Evolutionary conservation across 805 yeast species (phyloP).

Genomic region (Yarrowia sp.): DNA sequence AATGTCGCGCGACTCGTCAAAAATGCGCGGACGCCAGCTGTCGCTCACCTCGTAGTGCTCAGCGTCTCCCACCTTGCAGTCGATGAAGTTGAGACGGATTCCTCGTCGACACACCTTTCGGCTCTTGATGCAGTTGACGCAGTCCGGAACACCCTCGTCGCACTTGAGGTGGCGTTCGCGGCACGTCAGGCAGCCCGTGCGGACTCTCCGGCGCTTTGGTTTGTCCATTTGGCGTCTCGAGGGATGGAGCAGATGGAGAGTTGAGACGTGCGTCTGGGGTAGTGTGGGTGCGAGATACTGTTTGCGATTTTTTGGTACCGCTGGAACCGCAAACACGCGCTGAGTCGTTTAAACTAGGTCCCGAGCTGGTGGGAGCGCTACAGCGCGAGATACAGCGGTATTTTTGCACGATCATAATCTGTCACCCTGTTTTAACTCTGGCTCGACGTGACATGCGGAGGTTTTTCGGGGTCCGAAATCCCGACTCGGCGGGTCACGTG

Average conservation of each 20-base stretch:
- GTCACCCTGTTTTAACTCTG: neutral
- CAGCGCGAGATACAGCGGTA: too few species aligned
- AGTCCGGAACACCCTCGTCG: conserved; percentile 26
- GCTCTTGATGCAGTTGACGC: conserved; percentile 28
- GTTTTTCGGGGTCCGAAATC: neutral
- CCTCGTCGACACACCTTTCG: conserved; percentile 28
- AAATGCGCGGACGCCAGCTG: conserved; percentile 16
- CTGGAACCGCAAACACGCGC: too few species aligned
- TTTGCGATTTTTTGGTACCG: too few species aligned
- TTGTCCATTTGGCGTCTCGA: conserved; percentile 1
- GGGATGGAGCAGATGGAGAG: too few species aligned
- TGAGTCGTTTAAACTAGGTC: too few species aligned
- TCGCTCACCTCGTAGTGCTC: neutral
- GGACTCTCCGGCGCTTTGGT: conserved; percentile 24
- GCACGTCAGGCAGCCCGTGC: conserved; percentile 28
- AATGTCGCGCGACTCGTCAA: conserved; percentile 13
- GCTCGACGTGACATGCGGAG: too few species aligned
- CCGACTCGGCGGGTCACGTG: too few species aligned
- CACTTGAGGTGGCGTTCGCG: conserved; percentile 29
- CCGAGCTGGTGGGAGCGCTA: too few species aligned
- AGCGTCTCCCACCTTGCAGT: conserved; percentile 27
- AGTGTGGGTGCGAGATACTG: too few species aligned
- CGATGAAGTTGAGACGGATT: conserved; percentile 28
- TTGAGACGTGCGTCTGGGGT: neutral
- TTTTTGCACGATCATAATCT: neutral